Base-by-base conservation (phyloP, 768 basidiomycete genomes). In the Kwoniella europaea region DNA sequence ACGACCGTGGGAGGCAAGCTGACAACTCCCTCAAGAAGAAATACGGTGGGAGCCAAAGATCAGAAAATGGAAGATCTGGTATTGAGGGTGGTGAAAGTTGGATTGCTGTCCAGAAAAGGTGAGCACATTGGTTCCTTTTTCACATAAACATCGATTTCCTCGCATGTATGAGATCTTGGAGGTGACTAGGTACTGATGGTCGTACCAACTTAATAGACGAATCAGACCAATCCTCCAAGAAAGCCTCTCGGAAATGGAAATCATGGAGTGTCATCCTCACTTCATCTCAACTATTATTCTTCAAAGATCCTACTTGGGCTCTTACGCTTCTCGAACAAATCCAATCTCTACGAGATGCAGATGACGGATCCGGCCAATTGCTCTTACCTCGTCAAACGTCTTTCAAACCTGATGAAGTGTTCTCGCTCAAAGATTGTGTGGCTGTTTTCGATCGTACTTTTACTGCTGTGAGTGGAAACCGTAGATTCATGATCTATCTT, bases 241-340 rank as follows among this genome's bases (percentile, higher is more conserved):
- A 90, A 76, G 86, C 90, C 0, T 90, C 88, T 77, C 87, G 93
- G 60, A 98, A 94, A 85, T 98, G 97, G 97, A 90, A 88, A 76
- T 84, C 88, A 12, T 95, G 90, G 87, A 90, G 89, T 71, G 91
- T 94, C 10, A 86, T 95, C 61, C 86, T 99, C 67, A 94, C 94
- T 3, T 91, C 89, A 27, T 94, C 93, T 4, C 96, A 98, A 77
- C 86, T 99, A 4, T 87, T 98, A 56, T 91, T 98, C 82, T 94
- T 94, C 85, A 88, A 82, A 83, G 85, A 64, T 81, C 85, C 71
- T 64, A 82, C 18, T 1, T 81, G 78, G 78, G 79, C 80, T 18
- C 60, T 83, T 13, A 76, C 74, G 16, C 67, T 83, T 1, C 67
- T 74, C 12, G 80, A 83, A 56, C 82, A 82, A 58, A 65, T 75